Percentiles rank a stretch among this genome's conserved stretches.
These are phyloP conservation scores for Ophiostoma angusticollis DNA, from an alignment of 2,329 filamentous ascomycete genomes.

Conservation along the genomic window DNA sequence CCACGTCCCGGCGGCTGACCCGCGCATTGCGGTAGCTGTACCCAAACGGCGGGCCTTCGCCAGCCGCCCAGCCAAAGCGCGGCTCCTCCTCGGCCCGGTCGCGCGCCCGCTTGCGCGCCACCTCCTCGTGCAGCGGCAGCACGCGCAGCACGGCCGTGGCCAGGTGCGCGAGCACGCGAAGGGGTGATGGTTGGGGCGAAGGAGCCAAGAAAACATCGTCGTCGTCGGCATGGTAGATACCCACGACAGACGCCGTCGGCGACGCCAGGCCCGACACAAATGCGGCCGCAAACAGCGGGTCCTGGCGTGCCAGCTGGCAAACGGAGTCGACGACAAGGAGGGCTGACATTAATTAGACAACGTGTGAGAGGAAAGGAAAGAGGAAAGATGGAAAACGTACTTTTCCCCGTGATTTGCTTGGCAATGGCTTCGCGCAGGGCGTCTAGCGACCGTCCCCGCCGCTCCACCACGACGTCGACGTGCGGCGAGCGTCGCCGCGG, in stretches of 20 bases:
- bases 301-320: conserved; percentile 46
- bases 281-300: conserved; percentile 44
- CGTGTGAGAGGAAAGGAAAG: no score
- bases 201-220: conserved; percentile 17
- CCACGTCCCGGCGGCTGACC: conserved; percentile 4
- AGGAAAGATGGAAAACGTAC: not conserved
- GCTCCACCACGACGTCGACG: conserved; percentile 55
- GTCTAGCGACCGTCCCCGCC: conserved; percentile 43
- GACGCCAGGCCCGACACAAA: conserved; percentile 59
- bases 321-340: conserved; percentile 74
- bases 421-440: conserved; percentile 48
- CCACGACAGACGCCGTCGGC: conserved; percentile 58
- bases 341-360: conserved; percentile 24
- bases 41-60: conserved; percentile 67
- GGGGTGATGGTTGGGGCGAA: conserved; percentile 53
- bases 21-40: conserved; percentile 37
- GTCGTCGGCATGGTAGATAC: conserved; percentile 65
- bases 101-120: conserved; percentile 60
- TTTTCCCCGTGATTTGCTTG: not conserved
- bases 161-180: conserved; percentile 64
- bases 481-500: conserved; percentile 52
- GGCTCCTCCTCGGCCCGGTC: conserved; percentile 66
- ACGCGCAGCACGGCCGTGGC: conserved; percentile 75
- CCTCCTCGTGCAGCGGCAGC: conserved; percentile 59
- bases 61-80: conserved; percentile 64